phyloP scores from a whole-genome alignment of 768 basidiomycete genomes.

The Trametes meyenii region DNA sequence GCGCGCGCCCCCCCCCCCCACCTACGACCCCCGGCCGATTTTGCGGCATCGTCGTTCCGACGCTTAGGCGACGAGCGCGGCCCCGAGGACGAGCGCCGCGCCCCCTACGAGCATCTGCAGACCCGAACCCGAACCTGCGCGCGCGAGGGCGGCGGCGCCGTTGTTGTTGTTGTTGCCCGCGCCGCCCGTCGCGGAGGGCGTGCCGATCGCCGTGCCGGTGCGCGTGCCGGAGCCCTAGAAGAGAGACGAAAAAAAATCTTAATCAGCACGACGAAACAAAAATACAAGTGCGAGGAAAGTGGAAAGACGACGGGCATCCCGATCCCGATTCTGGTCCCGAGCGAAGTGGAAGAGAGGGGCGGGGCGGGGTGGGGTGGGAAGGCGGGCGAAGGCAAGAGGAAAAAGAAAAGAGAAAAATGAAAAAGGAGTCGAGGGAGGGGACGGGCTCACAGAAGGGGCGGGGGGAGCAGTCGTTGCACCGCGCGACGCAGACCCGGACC shows the following conservation, averaged over 20 bases:
- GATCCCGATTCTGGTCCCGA: no score
- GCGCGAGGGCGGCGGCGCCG: constrained; percentile 4
- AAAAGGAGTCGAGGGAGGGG: not conserved
- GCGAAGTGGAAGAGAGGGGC: not conserved
- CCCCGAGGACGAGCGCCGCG: constrained; percentile 17
- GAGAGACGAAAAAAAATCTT: not conserved
- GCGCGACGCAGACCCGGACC: not conserved
- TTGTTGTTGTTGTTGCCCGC: constrained; percentile 5
- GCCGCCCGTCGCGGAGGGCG: constrained; percentile 7
- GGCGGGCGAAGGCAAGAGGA: not conserved
- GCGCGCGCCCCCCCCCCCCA: no score
- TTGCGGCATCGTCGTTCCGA: no score
- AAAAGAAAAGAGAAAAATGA: not conserved
- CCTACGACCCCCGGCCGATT: no score
- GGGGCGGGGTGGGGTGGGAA: no score
- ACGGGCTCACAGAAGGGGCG: constrained; percentile 10
- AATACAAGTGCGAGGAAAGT: not conserved
- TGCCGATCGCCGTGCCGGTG: not conserved
- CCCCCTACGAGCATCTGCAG: constrained; percentile 10
- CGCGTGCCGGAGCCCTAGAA: constrained; percentile 1
- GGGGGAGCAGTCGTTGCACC: not conserved
- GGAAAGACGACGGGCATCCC: not conserved
- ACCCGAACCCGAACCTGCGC: not conserved
- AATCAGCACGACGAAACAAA: not conserved
- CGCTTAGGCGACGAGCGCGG: constrained; percentile 10